Base-by-base conservation (phyloP, 805 yeast genomes). In the Groenewaldozyma salmanticensis region DNA sequence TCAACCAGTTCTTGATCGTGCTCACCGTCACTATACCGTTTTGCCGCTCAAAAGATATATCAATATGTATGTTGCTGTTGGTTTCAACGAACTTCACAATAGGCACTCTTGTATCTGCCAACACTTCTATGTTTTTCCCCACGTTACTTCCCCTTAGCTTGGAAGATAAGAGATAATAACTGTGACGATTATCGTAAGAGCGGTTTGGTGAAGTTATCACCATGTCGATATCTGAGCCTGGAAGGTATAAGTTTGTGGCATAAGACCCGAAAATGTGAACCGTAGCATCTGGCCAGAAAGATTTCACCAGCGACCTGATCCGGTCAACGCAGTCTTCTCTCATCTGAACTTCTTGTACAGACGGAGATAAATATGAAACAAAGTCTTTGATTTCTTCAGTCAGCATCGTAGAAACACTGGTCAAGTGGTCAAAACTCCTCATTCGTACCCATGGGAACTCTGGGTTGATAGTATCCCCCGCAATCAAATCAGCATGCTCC, bases 141-240 rank as follows among this genome's bases (percentile, higher is more conserved):
- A 86, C 60, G 11, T 72, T 69, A 33, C 68, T 64, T 32, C 71
- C 67, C 51, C 84, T 71, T 46, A 90, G 66, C 52, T 71, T 74
- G 4, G 86, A 75, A 2, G 95, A 77, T 7, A 90, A 65, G 52
- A 78, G 79, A 57, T 79, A 87, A 35, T 90, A 61, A 19, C 74
- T 65, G n/a, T 76, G 69, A 43, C 71, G 73, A 52, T 75, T 86
- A 40, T 66, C 66, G 50, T 74, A 70, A 47, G 69, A 72, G 2
- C 79, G 77, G 11, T 65, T 61, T 15, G 68, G 61, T 18, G 94
- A 81, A 3, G 79, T 67, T 19, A 90, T 74, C 35, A 88, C 96
- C 78, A 92, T 79, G 60, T 90, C 98, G 24, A 90, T 86, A 67
- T 90, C 98, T 0, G 96, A 85, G 1, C 95, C 95, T 0, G 97